These are phyloP conservation scores for Chlorella sorokiniana DNA, from an alignment of 139 green algal genomes.

Conservation along the genomic window DNA sequence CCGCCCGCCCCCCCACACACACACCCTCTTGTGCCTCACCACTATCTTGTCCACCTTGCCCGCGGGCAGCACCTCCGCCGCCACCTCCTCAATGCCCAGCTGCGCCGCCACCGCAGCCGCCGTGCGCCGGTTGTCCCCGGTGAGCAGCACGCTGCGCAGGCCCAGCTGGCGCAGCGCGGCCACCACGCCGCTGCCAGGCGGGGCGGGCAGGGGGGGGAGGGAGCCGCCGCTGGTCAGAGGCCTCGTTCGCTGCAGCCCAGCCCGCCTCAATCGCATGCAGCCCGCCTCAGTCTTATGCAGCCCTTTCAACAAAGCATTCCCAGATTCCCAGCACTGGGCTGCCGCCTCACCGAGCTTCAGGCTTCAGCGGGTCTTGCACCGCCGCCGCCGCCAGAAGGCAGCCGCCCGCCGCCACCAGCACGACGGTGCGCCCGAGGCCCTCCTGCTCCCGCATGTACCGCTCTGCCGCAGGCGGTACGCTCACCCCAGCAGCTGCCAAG, in stretches of 20 bases:
- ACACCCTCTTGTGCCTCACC: background rate
- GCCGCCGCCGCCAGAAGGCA: conserved; percentile 60
- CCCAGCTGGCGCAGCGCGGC: conserved; percentile 54
- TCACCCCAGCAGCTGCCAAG: conserved; percentile 65
- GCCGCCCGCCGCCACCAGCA: conserved; percentile 69
- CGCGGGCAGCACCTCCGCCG: conserved; percentile 57
- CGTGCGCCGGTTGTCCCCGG: conserved; percentile 90
- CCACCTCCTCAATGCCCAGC: conserved; percentile 65
- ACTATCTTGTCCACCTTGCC: conserved; percentile 69
- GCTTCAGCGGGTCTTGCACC: conserved; percentile 88
- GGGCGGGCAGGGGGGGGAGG: background rate
- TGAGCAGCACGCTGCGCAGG: conserved; percentile 74
- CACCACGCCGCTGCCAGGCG: conserved; percentile 77
- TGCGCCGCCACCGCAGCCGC: conserved; percentile 72
- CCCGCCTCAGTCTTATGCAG: too few species aligned
- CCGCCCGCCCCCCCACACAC: too few species aligned
- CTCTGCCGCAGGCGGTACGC: conserved; percentile 53
- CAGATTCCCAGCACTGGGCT: background rate
- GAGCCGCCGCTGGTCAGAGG: background rate
- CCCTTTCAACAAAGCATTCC: background rate
- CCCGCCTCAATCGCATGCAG: too few species aligned
- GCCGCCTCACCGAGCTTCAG: conserved; percentile 71
- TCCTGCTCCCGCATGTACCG: conserved; percentile 59
- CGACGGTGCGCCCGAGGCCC: conserved; percentile 62
- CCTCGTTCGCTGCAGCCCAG: too few species aligned